phyloP scores from a whole-genome alignment of 2,329 filamentous ascomycete genomes.

The Ophiosphaerella herpotricha region DNA sequence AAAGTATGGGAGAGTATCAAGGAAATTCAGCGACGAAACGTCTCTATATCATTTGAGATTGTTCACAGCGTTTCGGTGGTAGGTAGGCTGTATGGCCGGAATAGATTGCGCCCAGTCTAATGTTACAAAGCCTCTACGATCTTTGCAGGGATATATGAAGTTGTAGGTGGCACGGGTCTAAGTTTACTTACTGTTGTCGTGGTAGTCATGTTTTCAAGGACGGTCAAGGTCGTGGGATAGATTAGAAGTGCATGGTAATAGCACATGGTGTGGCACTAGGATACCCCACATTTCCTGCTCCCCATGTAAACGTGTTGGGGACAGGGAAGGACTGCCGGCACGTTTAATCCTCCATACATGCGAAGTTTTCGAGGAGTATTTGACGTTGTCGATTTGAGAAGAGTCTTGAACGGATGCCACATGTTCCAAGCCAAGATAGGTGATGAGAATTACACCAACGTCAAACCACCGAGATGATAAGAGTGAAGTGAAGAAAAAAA shows the following conservation, averaged over 20 bases:
- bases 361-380: neutral
- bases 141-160: constrained; percentile 23
- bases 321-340: neutral
- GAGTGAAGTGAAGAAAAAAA: neutral
- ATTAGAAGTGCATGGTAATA: constrained; percentile 40
- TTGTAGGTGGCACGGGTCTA: constrained; percentile 12
- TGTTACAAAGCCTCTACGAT: constrained; percentile 22
- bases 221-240: constrained; percentile 33
- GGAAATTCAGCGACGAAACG: constrained; percentile 1
- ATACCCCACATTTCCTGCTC: constrained; percentile 9
- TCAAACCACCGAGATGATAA: no score
- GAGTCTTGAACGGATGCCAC: neutral
- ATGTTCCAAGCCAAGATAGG: neutral
- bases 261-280: constrained; percentile 12
- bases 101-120: constrained; percentile 21
- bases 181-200: constrained; percentile 26
- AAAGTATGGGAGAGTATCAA: constrained; percentile 5
- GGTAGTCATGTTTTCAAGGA: constrained; percentile 21
- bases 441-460: no score
- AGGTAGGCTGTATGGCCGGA: constrained; percentile 18
- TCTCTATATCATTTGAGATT: no score
- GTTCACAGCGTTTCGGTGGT: constrained; percentile 16
- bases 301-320: neutral
- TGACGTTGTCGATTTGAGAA: constrained; percentile 1
- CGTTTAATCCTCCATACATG: neutral